phyloP scores from a whole-genome alignment of 2,329 filamentous ascomycete genomes.

The Akanthomyces muscarius region DNA sequence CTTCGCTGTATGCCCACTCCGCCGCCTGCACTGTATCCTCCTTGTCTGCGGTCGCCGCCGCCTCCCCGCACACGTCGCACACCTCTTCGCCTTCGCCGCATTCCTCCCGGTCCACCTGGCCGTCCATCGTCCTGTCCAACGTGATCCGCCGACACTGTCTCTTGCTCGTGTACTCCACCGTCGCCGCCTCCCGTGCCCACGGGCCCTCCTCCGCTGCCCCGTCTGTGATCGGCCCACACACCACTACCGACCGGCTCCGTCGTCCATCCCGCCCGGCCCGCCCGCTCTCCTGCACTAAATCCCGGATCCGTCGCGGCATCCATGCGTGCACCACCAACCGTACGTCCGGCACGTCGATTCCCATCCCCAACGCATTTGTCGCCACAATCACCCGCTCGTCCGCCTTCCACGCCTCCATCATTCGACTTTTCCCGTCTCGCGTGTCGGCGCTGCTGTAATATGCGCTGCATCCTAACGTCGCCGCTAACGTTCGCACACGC shows the following conservation, averaged over 20 bases:
- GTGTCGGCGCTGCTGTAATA: background rate
- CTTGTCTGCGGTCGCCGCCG: background rate
- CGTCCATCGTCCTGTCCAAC: conserved; percentile 15
- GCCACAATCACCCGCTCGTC: conserved; percentile 1
- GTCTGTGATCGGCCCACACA: background rate
- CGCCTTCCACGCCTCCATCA: background rate
- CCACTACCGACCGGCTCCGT: conserved; percentile 13
- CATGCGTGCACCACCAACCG: no score
- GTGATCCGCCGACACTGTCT: no score
- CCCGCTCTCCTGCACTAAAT: conserved; percentile 18
- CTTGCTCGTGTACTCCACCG: conserved; percentile 1
- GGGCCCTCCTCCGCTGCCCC: background rate
- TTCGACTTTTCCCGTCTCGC: background rate
- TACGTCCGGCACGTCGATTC: conserved; percentile 13
- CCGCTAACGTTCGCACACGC: background rate
- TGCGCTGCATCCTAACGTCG: background rate
- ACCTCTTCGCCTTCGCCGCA: conserved; percentile 13
- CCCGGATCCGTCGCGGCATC: conserved; percentile 15
- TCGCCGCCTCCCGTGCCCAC: background rate
- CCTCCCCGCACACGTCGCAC: conserved; percentile 12
- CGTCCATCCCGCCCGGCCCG: conserved; percentile 16
- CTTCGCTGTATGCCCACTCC: background rate
- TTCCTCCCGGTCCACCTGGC: background rate
- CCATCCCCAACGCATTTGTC: conserved; percentile 16
- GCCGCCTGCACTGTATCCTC: background rate